Evolutionary conservation across 2,329 filamentous ascomycete species (phyloP).

Genomic region (Fusarium tjaetaba): DNA sequence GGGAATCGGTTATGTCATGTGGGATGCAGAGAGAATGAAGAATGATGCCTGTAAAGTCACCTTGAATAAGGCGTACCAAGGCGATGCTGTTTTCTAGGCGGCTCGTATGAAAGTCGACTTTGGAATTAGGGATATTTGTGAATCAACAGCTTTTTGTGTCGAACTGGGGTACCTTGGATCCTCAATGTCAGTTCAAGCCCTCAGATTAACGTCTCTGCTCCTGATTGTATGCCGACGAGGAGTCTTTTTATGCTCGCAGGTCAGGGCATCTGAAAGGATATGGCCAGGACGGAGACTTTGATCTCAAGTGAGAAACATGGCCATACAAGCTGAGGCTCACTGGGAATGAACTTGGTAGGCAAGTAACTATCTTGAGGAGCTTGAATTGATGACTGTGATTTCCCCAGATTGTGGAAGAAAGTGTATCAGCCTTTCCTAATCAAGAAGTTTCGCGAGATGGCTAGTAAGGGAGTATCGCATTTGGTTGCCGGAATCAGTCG

Average conservation of each 20-base stretch:
- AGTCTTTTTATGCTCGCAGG: background rate
- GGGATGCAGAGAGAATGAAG: constrained; percentile 35
- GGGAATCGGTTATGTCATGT: constrained; percentile 36
- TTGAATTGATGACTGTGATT: background rate
- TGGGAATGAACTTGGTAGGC: background rate
- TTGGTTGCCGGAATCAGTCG: constrained; percentile 2
- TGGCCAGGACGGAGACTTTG: background rate
- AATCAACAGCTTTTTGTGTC: background rate
- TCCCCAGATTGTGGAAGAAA: background rate
- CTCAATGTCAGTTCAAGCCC: background rate
- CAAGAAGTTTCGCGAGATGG: constrained; percentile 2
- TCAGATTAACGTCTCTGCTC: background rate
- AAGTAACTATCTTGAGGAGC: background rate
- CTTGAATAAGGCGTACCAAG: constrained; percentile 31
- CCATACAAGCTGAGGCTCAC: background rate
- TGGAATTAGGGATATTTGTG: background rate
- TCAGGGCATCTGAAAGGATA: background rate
- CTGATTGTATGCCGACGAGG: background rate
- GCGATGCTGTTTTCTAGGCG: constrained; percentile 28
- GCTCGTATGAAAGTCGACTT: no score
- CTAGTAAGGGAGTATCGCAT: background rate
- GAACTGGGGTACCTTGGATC: background rate
- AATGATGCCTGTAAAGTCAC: constrained; percentile 23
- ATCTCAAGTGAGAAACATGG: background rate
- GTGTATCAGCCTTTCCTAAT: background rate